Percentiles rank a stretch among this genome's conserved stretches.
Evolutionary conservation across 2,329 filamentous ascomycete species (phyloP).

Genomic region (Phaeosphaeriaceae sp.): DNA sequence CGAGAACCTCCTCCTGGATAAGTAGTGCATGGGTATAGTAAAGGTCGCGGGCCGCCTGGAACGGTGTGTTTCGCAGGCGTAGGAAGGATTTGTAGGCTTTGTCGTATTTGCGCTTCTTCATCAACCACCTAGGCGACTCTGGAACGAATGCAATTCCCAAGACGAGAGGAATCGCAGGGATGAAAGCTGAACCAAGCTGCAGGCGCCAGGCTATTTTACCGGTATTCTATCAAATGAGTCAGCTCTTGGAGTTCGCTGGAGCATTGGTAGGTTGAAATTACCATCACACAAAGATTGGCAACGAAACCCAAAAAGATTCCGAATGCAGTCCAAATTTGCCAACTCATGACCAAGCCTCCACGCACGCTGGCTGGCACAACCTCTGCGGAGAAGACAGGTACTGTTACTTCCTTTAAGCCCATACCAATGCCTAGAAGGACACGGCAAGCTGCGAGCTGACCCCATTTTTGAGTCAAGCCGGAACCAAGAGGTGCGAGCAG

Average conservation of each 20-base stretch:
- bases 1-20: constrained; percentile 41
- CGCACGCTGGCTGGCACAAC: constrained; percentile 56
- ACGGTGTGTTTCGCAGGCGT: constrained; percentile 46
- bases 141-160: constrained; percentile 53
- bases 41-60: constrained; percentile 52
- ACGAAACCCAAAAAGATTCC: constrained; percentile 55
- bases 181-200: constrained; percentile 49
- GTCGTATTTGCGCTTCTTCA: constrained; percentile 49
- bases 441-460: constrained; percentile 49
- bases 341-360: constrained; percentile 56
- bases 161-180: constrained; percentile 47
- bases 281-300: constrained; percentile 50
- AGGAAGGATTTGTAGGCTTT: constrained; percentile 50
- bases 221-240: constrained; percentile 28
- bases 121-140: constrained; percentile 44
- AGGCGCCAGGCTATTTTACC: constrained; percentile 48
- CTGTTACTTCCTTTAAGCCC: constrained; percentile 54
- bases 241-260: not conserved
- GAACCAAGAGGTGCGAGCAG: constrained; percentile 45
- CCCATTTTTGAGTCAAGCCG: constrained; percentile 47
- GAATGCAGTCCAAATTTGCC: constrained; percentile 54
- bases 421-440: constrained; percentile 50
- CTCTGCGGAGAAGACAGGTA: constrained; percentile 56
- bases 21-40: constrained; percentile 51
- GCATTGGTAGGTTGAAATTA: constrained; percentile 4